These are phyloP conservation scores for Blastomyces parvus DNA, from an alignment of 2,329 filamentous ascomycete genomes.

Conservation along the genomic window DNA sequence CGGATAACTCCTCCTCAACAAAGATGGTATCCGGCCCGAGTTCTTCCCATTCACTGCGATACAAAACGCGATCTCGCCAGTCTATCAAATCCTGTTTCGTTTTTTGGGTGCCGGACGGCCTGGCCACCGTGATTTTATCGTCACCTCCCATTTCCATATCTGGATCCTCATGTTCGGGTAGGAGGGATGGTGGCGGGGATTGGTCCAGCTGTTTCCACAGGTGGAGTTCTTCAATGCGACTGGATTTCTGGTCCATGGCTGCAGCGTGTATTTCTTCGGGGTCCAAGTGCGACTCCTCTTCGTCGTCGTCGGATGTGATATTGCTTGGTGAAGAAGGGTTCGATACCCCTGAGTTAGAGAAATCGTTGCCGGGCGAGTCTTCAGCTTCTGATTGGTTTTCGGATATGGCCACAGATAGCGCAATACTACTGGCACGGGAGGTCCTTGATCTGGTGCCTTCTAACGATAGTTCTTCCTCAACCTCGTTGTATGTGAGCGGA, in stretches of 20 bases:
- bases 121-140: conserved; percentile 16
- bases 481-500: conserved; percentile 32
- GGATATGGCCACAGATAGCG: neutral
- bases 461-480: conserved; percentile 12
- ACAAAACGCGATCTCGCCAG: conserved; percentile 42
- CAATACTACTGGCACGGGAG: conserved; percentile 7
- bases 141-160: conserved; percentile 16
- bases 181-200: conserved; percentile 7
- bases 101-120: conserved; percentile 25
- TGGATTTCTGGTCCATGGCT: conserved; percentile 38
- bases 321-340: neutral
- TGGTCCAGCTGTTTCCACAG: conserved; percentile 38
- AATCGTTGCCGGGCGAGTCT: neutral
- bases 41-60: conserved; percentile 45
- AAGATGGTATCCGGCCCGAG: conserved; percentile 24
- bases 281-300: conserved; percentile 19
- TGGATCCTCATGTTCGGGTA: conserved; percentile 18
- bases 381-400: neutral
- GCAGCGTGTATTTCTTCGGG: conserved; percentile 40
- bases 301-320: conserved; percentile 9
- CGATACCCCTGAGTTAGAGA: neutral
- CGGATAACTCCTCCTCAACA: conserved; percentile 24
- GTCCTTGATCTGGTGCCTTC: neutral
- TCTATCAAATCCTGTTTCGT: conserved; percentile 30
- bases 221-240: conserved; percentile 36